Percentiles rank a stretch among this genome's conserved stretches.
Evolutionary conservation across 345 rosid species (phyloP).

Genomic region (Melaleuca quinquenervia): DNA sequence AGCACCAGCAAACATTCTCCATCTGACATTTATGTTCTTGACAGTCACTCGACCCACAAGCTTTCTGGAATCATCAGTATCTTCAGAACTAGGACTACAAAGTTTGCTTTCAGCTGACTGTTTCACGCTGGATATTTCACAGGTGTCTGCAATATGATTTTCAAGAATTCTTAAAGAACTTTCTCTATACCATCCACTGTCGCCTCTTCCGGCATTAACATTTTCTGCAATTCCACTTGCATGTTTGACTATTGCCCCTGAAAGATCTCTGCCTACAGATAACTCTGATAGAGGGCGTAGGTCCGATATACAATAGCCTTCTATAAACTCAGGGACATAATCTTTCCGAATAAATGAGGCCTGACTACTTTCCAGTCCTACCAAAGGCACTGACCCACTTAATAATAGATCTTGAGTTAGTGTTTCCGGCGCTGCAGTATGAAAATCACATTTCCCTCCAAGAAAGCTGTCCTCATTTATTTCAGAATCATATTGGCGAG

Average conservation of each 20-base stretch:
- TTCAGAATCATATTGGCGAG: slow-evolving; percentile 23
- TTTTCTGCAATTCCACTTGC: slow-evolving; percentile 19
- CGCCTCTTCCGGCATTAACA: slow-evolving; percentile 38
- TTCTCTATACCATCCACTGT: slow-evolving; percentile 71
- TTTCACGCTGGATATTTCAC: slow-evolving; percentile 30
- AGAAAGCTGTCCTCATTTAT: slow-evolving; percentile 21
- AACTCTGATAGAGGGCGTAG: slow-evolving; percentile 45
- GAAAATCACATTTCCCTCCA: slow-evolving; percentile 26
- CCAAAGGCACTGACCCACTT: slow-evolving; percentile 26
- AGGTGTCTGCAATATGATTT: slow-evolving; percentile 64
- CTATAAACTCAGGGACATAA: slow-evolving; percentile 61
- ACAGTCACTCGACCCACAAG: slow-evolving; percentile 50
- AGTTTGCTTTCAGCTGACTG: slow-evolving; percentile 29
- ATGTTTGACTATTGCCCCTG: slow-evolving; percentile 13
- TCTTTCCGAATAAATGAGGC: slow-evolving; percentile 35
- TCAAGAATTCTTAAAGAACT: slow-evolving; percentile 46
- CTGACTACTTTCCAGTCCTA: slow-evolving; percentile 39
- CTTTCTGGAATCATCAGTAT: slow-evolving; percentile 24
- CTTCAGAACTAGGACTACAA: slow-evolving; percentile 11
- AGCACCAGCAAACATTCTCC: slow-evolving; percentile 80
- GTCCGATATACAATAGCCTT: slow-evolving; percentile 66
- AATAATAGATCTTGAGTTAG: slow-evolving; percentile 18
- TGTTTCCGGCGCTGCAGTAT: slow-evolving; percentile 25
- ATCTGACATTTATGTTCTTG: slow-evolving; percentile 48
- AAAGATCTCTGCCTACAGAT: slow-evolving; percentile 29